Evolutionary conservation across 2,329 filamentous ascomycete species (phyloP), one percentile per base, ranked within the genome.

Genomic region (Phaeosphaeria sp.): DNA sequence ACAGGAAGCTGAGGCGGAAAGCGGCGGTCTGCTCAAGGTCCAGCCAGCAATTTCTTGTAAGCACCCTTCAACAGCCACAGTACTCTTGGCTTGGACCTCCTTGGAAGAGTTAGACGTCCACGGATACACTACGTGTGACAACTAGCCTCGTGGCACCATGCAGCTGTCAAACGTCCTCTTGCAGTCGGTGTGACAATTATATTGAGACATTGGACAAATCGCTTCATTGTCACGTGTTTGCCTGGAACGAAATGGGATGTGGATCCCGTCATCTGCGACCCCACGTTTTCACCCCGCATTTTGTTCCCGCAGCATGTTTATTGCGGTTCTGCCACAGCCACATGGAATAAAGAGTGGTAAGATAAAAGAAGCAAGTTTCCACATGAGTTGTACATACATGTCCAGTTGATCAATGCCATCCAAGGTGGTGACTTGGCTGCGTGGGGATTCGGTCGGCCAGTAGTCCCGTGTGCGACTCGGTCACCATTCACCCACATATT

Each of bases 241-340:
- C 25, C 5, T 27, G 25, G 9, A 5, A 27, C 9, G 25, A 9
- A 27, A 5, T 4, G 4, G 4, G 9, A 27, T 27, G 25, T 27
- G 25, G 25, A 27, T 27, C 5, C 5, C 36, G 36, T 25, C 6
- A n/a, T 54, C 23, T 6, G 6, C 46, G 17, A 51, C 54, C 54
- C 54, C 48, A 52, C 49, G 43, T 43, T 47, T 46, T 48, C 43
- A 52, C 54, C 54, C 48, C 54, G 49, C 54, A 55, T 47, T 27
- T 17, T 25, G 21, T 9, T 13, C 21, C 21, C 13, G 33, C 20
- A 42, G 46, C 17, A 43, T 6, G 7, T 3, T 21, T 3, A 11
- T 7, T 20, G 41, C 6, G 5, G 13, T 6, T 36, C 13, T 36
- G 13, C 30, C 30, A 36, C 30, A 36, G 13, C 30, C 7, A 15